A percentile compares a stretch with the other conserved stretches of the same genome.
Evolutionary conservation across 2,329 filamentous ascomycete species (phyloP).

Genomic region (Myriosclerotinia duriaeana): DNA sequence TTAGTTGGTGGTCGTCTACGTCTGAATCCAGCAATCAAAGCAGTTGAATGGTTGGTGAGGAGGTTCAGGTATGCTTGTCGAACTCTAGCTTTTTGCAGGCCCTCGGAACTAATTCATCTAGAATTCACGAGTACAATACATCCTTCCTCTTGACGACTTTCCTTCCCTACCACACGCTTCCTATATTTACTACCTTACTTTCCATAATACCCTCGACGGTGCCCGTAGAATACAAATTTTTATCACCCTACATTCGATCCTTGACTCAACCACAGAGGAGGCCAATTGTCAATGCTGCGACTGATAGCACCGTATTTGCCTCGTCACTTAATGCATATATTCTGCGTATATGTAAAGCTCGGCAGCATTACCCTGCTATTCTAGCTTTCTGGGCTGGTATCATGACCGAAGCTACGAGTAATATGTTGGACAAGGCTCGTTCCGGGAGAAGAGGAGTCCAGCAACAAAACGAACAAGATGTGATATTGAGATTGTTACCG

Average conservation of each 20-base stretch:
- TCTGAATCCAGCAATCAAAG: conserved; percentile 83
- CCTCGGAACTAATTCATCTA: conserved; percentile 42
- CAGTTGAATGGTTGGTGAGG: conserved; percentile 91
- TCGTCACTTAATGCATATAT: conserved; percentile 75
- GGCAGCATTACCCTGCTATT: conserved; percentile 73
- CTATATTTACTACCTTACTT: conserved; percentile 80
- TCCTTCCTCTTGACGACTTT: conserved; percentile 77
- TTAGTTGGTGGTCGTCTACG: conserved; percentile 74
- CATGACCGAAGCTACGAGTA: conserved; percentile 79
- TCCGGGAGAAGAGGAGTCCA: conserved; percentile 77
- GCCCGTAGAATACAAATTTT: conserved; percentile 75
- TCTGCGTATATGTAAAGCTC: conserved; percentile 67
- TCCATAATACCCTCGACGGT: conserved; percentile 80
- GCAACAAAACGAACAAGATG: conserved; percentile 74
- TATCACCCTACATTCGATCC: conserved; percentile 81
- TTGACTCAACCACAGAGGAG: conserved; percentile 75
- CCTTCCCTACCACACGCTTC: conserved; percentile 85
- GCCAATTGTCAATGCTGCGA: conserved; percentile 79
- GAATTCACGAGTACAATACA: conserved; percentile 90
- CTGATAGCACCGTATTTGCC: conserved; percentile 75
- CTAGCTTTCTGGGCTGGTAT: conserved; percentile 90
- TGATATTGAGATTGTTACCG: conserved; percentile 66
- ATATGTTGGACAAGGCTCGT: conserved; percentile 73
- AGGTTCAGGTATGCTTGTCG: conserved; percentile 69
- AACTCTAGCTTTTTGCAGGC: background rate